These are phyloP conservation scores for Persicaria tinctoria DNA, from an alignment of 148 eudicot genomes.

Conservation along the genomic window DNA sequence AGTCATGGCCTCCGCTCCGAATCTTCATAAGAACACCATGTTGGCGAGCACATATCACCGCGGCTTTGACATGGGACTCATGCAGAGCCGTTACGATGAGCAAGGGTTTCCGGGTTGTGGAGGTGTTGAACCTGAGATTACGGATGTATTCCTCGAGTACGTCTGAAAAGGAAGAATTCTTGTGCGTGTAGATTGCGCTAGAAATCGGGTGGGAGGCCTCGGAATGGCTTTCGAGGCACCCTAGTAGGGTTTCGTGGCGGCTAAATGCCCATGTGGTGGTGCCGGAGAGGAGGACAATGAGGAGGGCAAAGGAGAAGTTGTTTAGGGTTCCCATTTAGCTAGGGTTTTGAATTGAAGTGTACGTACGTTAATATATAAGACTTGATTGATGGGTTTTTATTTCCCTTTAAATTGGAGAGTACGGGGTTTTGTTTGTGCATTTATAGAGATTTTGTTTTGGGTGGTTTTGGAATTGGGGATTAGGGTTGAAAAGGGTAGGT, in stretches of 20 bases:
- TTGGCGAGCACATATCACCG: slow-evolving; percentile 27
- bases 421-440: too few species aligned
- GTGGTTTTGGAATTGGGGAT: too few species aligned
- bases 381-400: too few species aligned
- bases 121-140: slow-evolving; percentile 32
- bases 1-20: slow-evolving; percentile 35
- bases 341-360: too few species aligned
- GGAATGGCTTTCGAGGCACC: slow-evolving; percentile 19
- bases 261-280: neutral
- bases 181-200: slow-evolving; percentile 19
- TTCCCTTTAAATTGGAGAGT: too few species aligned
- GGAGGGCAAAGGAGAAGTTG: neutral
- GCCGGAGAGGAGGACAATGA: neutral
- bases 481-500: too few species aligned
- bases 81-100: slow-evolving; percentile 29
- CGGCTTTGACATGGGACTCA: slow-evolving; percentile 31
- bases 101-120: slow-evolving; percentile 35
- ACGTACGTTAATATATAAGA: too few species aligned
- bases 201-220: slow-evolving; percentile 18
- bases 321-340: slow-evolving; percentile 7
- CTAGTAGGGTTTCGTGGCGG: neutral
- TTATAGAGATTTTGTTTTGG: too few species aligned
- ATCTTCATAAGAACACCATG: slow-evolving; percentile 27
- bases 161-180: slow-evolving; percentile 19
- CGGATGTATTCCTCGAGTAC: slow-evolving; percentile 23